Percentiles rank a stretch among this genome's conserved stretches.
These are phyloP conservation scores for Picea glauca DNA, from an alignment of 75 land plant species.

Conservation along the genomic window DNA sequence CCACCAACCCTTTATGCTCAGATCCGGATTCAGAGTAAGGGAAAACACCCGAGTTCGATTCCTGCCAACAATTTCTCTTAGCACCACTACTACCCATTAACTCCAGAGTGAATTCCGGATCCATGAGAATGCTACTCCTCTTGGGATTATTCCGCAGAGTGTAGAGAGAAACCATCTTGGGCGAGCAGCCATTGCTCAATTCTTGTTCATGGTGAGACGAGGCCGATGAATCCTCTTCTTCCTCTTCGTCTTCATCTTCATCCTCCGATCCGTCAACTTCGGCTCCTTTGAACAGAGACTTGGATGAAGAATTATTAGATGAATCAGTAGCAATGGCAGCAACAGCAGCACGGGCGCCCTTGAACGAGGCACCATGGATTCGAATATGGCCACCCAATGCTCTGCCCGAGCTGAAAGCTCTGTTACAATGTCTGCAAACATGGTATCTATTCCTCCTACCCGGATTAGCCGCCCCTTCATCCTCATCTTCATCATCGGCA, in stretches of 20 bases:
- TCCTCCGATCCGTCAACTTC: slow-evolving; percentile 8
- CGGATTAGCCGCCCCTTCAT: background rate
- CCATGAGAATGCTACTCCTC: slow-evolving; percentile 11
- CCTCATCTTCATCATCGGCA: slow-evolving; percentile 2
- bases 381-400: slow-evolving; percentile 36
- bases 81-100: background rate
- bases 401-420: slow-evolving; percentile 23
- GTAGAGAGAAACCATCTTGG: slow-evolving; percentile 10
- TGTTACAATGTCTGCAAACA: slow-evolving; percentile 21
- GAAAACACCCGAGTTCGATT: slow-evolving; percentile 3
- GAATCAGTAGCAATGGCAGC: background rate
- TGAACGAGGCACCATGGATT: slow-evolving; percentile 19
- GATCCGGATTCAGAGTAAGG: slow-evolving; percentile 10
- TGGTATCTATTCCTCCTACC: slow-evolving; percentile 13
- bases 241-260: slow-evolving; percentile 1
- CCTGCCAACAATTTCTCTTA: background rate
- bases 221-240: background rate
- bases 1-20: background rate
- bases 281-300: background rate
- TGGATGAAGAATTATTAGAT: slow-evolving; percentile 1
- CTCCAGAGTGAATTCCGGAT: slow-evolving; percentile 12
- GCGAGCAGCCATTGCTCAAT: background rate
- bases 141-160: slow-evolving; percentile 15
- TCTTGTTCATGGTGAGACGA: background rate
- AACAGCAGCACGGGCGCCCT: background rate